Evolutionary conservation across 148 eudicot species (phyloP).

Genomic region (Cornus kousa): DNA sequence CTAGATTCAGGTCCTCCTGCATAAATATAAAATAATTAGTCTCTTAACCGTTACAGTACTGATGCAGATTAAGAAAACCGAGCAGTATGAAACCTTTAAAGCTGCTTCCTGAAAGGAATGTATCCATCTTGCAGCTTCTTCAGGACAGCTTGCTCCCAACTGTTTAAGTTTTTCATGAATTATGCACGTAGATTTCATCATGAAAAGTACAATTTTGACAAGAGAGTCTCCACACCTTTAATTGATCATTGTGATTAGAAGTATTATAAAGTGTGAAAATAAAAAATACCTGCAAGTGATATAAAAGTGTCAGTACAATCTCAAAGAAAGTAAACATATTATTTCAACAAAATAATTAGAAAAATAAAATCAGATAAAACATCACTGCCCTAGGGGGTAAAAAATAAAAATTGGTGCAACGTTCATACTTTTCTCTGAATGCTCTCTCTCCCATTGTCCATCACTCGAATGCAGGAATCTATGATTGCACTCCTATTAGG

Average conservation of each 20-base stretch:
- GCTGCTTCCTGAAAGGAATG: constrained; percentile 57
- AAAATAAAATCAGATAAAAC: neutral
- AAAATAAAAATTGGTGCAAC: neutral
- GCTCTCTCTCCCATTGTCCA: constrained; percentile 62
- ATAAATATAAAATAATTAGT: constrained; percentile 10
- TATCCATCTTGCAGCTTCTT: constrained; percentile 74
- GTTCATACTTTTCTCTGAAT: constrained; percentile 56
- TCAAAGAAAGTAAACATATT: neutral
- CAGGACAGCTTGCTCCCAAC: constrained; percentile 73
- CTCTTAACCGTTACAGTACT: neutral
- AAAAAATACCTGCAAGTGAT: constrained; percentile 56
- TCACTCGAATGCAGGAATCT: constrained; percentile 62
- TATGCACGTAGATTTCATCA: neutral
- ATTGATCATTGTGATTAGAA: constrained; percentile 51
- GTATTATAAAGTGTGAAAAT: constrained; percentile 62
- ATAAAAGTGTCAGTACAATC: neutral
- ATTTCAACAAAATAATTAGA: neutral
- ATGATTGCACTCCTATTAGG: constrained; percentile 53
- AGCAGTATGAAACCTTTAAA: constrained; percentile 32
- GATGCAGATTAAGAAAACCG: neutral
- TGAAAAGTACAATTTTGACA: neutral
- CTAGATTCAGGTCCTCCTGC: constrained; percentile 38
- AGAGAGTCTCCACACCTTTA: constrained; percentile 46
- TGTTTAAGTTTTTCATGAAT: constrained; percentile 15
- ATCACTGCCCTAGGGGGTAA: no score